A percentile compares a stretch with the other conserved stretches of the same genome.
Evolutionary conservation across 2,329 filamentous ascomycete genomes (phyloP).

Genomic region (Beauveria pseudobassiana): DNA sequence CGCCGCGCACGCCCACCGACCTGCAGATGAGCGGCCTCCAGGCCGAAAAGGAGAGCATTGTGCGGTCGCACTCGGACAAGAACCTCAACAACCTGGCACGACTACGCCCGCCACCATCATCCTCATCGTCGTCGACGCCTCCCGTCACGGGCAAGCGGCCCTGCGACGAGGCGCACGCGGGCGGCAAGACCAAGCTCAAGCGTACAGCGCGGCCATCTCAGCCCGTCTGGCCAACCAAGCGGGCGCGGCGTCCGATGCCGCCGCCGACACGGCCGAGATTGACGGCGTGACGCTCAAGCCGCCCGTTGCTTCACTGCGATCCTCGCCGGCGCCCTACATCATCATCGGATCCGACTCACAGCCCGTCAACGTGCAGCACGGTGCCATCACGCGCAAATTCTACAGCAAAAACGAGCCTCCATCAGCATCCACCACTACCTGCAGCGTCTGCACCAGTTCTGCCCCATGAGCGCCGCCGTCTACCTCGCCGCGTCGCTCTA

Average conservation of each 20-base stretch:
- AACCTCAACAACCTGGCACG: constrained; percentile 44
- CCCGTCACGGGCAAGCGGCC: constrained; percentile 10
- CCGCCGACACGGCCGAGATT: background rate
- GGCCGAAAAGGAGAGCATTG: constrained; percentile 53
- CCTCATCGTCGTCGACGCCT: background rate
- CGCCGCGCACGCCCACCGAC: constrained; percentile 54
- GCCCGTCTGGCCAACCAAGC: constrained; percentile 20
- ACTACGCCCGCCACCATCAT: constrained; percentile 25
- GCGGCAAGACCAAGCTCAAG: constrained; percentile 17
- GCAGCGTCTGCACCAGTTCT: constrained; percentile 78
- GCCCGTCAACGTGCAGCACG: constrained; percentile 69
- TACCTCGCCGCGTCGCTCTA: constrained; percentile 86
- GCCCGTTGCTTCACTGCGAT: constrained; percentile 16
- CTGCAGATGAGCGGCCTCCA: constrained; percentile 60
- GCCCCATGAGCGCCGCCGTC: constrained; percentile 87
- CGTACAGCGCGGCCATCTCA: constrained; percentile 21
- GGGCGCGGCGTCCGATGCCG: background rate
- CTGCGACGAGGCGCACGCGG: background rate
- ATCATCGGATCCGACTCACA: constrained; percentile 63
- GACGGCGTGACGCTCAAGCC: constrained; percentile 47
- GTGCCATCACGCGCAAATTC: constrained; percentile 84
- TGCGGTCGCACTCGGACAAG: constrained; percentile 49
- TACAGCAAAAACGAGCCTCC: constrained; percentile 79
- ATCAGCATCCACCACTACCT: constrained; percentile 82
- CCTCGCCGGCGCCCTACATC: constrained; percentile 42